phyloP scores from a whole-genome alignment of 2,329 filamentous ascomycete genomes.

The Talaromyces atroroseus region DNA sequence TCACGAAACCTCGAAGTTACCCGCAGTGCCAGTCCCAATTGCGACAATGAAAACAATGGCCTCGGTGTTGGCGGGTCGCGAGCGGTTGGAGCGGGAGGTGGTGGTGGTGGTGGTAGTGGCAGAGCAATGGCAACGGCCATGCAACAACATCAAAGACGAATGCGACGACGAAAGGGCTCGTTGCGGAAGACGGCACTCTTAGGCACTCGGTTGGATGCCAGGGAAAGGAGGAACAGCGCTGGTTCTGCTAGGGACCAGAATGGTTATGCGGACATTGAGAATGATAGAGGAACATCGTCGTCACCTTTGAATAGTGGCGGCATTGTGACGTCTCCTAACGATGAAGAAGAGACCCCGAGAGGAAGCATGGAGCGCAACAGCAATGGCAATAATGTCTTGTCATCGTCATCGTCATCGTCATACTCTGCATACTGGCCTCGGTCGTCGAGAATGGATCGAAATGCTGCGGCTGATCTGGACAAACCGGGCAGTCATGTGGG shows the following conservation, averaged over 20 bases:
- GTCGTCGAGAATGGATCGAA: constrained; percentile 7
- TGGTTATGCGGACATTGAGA: constrained; percentile 1
- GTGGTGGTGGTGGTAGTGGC: constrained; percentile 34
- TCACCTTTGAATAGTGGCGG: background rate
- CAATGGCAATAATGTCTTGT: constrained; percentile 11
- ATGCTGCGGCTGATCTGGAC: constrained; percentile 27
- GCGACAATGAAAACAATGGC: constrained; percentile 4
- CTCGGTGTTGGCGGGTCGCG: constrained; percentile 18
- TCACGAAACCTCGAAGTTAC: constrained; percentile 25
- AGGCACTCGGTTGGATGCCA: constrained; percentile 47
- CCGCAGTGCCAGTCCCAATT: constrained; percentile 16
- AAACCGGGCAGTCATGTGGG: constrained; percentile 49
- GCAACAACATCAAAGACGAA: constrained; percentile 49
- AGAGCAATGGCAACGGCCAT: constrained; percentile 47
- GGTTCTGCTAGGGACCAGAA: constrained; percentile 7
- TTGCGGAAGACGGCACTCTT: constrained; percentile 81
- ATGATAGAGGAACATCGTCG: constrained; percentile 1
- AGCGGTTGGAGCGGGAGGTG: too few relatives aligned
- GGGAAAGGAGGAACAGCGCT: constrained; percentile 22
- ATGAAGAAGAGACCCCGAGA: constrained; percentile 10
- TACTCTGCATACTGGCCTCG: constrained; percentile 8
- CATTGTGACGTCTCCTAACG: background rate
- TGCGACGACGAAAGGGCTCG: constrained; percentile 72
- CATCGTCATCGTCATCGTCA: background rate
- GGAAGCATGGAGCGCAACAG: constrained; percentile 15